Evolutionary conservation across 140 eudicot genomes (phyloP).

Genomic region (Bidens hawaiensis): DNA sequence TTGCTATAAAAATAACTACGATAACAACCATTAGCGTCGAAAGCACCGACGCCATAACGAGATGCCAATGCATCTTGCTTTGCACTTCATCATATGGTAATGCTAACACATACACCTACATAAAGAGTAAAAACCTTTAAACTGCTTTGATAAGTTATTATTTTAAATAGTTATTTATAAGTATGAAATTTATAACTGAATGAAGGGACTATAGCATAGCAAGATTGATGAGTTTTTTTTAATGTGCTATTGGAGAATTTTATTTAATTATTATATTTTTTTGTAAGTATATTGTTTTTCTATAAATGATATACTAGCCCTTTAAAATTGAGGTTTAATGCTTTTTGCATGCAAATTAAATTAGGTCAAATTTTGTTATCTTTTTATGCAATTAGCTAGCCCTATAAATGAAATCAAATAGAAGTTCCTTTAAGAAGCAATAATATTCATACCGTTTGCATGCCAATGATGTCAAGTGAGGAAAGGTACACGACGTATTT

Average conservation of each 20-base stretch:
- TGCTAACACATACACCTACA: constrained; percentile 54
- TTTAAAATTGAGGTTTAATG: no score
- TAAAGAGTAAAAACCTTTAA: no score
- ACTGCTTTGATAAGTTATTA: no score
- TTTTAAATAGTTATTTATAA: no score
- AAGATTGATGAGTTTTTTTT: no score
- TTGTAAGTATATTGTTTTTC: no score
- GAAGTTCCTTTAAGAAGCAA: not conserved
- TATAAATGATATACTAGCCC: no score
- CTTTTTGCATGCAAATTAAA: not conserved
- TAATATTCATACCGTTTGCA: constrained; percentile 38
- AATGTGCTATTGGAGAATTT: no score
- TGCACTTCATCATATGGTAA: constrained; percentile 34
- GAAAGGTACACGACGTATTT: constrained; percentile 41
- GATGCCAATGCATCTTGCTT: constrained; percentile 26
- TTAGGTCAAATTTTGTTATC: not conserved
- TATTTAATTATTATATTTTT: no score
- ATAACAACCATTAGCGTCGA: constrained; percentile 17
- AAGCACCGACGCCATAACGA: constrained; percentile 15
- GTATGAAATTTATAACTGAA: no score
- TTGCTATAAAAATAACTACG: constrained; percentile 9
- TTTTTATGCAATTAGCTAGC: not conserved
- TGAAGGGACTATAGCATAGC: no score
- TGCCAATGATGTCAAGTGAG: constrained; percentile 38
- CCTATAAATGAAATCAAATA: not conserved